Conservation (phyloP, 352 stramenopile genomes). For the Globisporangium cederbergense region DNA sequence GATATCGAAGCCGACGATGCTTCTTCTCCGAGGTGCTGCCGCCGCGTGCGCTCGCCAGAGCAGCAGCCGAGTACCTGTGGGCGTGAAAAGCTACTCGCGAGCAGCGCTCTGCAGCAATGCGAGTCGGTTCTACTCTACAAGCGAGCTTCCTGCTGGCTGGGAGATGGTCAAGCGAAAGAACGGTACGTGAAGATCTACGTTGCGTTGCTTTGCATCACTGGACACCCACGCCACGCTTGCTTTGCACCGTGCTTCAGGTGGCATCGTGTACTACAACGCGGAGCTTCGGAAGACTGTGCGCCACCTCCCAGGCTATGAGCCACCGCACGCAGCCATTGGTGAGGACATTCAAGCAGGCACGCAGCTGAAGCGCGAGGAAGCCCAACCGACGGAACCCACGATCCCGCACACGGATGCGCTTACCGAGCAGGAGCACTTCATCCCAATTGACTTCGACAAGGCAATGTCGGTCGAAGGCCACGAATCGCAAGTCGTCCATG, state of each 20-base stretch:
- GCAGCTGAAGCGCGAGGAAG: slow-evolving; percentile 11
- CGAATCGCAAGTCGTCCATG: slow-evolving; percentile 83
- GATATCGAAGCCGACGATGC: slow-evolving; percentile 1
- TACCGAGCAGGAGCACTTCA: slow-evolving; percentile 56
- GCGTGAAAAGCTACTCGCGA: background rate
- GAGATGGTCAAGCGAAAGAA: slow-evolving; percentile 59
- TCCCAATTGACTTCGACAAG: slow-evolving; percentile 83
- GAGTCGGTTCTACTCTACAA: background rate
- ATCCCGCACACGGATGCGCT: slow-evolving; percentile 27
- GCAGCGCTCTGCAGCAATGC: background rate
- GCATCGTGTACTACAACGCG: slow-evolving; percentile 66
- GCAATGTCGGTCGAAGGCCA: slow-evolving; percentile 76
- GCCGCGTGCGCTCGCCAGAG: slow-evolving; percentile 9
- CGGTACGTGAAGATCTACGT: slow-evolving; percentile 23
- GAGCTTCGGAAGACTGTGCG: slow-evolving; percentile 58
- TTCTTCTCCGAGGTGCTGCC: background rate
- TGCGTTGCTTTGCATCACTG: background rate
- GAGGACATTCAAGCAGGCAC: background rate
- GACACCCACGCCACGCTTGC: background rate
- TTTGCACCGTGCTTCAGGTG: slow-evolving; percentile 25
- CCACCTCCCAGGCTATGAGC: slow-evolving; percentile 36
- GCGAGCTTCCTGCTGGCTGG: slow-evolving; percentile 45
- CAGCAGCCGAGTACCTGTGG: background rate
- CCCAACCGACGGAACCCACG: slow-evolving; percentile 2
- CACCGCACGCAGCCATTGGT: background rate